Conservation (phyloP, 2,329 filamentous ascomycete genomes). For the Stylonectria norvegica region DNA sequence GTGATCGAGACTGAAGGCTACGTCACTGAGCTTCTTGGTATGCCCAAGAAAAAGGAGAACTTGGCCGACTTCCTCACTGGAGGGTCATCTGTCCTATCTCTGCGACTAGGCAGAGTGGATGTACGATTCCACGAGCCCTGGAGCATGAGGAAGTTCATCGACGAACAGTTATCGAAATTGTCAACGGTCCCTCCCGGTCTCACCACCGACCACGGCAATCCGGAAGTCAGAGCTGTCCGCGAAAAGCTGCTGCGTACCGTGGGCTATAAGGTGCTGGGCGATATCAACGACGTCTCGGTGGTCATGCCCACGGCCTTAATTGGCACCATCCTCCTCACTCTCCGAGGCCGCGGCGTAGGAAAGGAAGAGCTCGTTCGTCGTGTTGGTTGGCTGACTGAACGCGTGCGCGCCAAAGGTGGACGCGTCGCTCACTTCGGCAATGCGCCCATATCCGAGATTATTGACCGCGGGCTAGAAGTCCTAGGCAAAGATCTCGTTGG, state of each 20-base stretch:
- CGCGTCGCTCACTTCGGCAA: slow-evolving; percentile 91
- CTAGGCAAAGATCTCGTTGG: slow-evolving; percentile 87
- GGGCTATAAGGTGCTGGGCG: slow-evolving; percentile 85
- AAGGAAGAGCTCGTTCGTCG: slow-evolving; percentile 79
- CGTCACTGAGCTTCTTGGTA: slow-evolving; percentile 86
- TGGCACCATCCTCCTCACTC: slow-evolving; percentile 85
- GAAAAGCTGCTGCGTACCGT: slow-evolving; percentile 78
- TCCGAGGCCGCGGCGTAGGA: slow-evolving; percentile 87
- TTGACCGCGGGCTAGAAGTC: slow-evolving; percentile 87
- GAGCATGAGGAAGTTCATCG: slow-evolving; percentile 80
- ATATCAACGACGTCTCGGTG: slow-evolving; percentile 94
- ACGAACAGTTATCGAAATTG: slow-evolving; percentile 63
- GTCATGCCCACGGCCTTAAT: slow-evolving; percentile 98
- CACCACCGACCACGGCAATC: slow-evolving; percentile 45
- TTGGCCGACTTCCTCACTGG: slow-evolving; percentile 83
- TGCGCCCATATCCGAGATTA: slow-evolving; percentile 72
- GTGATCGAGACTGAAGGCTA: slow-evolving; percentile 98
- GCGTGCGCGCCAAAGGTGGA: slow-evolving; percentile 81
- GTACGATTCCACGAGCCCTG: slow-evolving; percentile 96
- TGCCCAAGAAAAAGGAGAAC: slow-evolving; percentile 95
- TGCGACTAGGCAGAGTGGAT: slow-evolving; percentile 88
- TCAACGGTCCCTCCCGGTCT: slow-evolving; percentile 42
- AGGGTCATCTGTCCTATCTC: slow-evolving; percentile 77
- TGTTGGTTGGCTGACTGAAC: slow-evolving; percentile 83
- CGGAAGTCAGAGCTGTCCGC: slow-evolving; percentile 52